A percentile compares a stretch with the other conserved stretches of the same genome.
Conservation (phyloP, 176 grass and related monocot genomes). For the Microstegium vimineum region DNA sequence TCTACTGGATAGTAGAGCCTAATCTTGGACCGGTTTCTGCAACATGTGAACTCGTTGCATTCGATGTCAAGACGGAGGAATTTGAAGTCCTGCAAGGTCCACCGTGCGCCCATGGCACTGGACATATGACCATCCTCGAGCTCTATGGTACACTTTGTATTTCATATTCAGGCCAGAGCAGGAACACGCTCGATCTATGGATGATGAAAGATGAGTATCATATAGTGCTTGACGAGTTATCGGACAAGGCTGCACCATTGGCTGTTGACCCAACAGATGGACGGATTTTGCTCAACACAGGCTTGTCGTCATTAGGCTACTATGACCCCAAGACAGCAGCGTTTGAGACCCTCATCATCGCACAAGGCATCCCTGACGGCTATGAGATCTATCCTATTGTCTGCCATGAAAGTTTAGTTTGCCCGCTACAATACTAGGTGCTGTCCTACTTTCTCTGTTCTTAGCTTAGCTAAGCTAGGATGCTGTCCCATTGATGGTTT, state of each 20-base stretch:
- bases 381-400: background rate
- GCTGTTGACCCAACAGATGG: slow-evolving; percentile 11
- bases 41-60: slow-evolving; percentile 8
- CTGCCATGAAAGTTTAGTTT: slow-evolving; percentile 33
- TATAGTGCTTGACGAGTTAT: slow-evolving; percentile 11
- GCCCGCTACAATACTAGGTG: background rate
- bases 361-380: too few species aligned
- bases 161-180: background rate
- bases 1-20: slow-evolving; percentile 33
- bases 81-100: slow-evolving; percentile 36
- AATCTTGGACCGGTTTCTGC: background rate
- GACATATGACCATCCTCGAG: slow-evolving; percentile 14
- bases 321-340: slow-evolving; percentile 10
- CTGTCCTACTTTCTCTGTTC: too few species aligned
- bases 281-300: slow-evolving; percentile 6
- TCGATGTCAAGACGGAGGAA: background rate
- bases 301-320: slow-evolving; percentile 27
- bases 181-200: slow-evolving; percentile 20
- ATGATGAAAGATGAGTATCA: slow-evolving; percentile 30
- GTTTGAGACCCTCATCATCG: background rate
- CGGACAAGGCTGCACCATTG: slow-evolving; percentile 5
- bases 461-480: too few species aligned
- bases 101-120: background rate
- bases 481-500: too few species aligned
- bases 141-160: slow-evolving; percentile 20